Evolutionary conservation across 495 filamentous ascomycete species (phyloP), one percentile per base, ranked within the genome.

Genomic region (Aspergillus carlsbadensis): DNA sequence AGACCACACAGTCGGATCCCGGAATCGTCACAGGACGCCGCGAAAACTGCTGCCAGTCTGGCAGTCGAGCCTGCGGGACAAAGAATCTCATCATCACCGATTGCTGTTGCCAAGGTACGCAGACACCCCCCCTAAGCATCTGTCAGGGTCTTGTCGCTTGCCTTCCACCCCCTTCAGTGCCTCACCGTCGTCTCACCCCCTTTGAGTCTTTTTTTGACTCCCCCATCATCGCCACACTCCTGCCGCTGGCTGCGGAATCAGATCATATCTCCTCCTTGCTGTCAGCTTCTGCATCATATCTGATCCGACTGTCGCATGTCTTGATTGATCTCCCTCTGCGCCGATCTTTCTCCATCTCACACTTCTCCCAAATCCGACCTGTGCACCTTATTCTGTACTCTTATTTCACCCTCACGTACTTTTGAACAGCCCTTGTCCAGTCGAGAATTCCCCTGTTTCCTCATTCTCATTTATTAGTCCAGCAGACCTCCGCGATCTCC

Each of bases 231-330:
- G 24, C 50, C 24, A 20, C 35, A 15, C 21, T 15, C 17, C 36
- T 22, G 36, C 39, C 11, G 24, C 10, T n/a, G 5, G 8, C 13
- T 14, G 15, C 20, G 26, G 26, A 36, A 37, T 40, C 52, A 46
- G 29, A 46, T 55, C 52, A 47, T 48, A 48, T 56, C 53, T 56
- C 37, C 41, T 43, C 34, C 26, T 35, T 48, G 45, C 45, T 50
- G 45, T 34, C 45, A 44, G 46, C 46, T 50, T 53, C 53, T 39
- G 33, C 57, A 61, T 61, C 58, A 59, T 65, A 65, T 65, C 63
- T 65, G 59, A 65, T 65, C 63, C 58, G 58, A 61, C 50, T 24
- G 45, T 64, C 50, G 45, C 42, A 58, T 40, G 43, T 52, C 41
- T 50, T 54, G 50, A 58, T 58, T 60, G 61, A 64, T 60, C 58